Base-by-base conservation (phyloP, 371 early-diverging fungal species). In the Actinomucor elegans region DNA sequence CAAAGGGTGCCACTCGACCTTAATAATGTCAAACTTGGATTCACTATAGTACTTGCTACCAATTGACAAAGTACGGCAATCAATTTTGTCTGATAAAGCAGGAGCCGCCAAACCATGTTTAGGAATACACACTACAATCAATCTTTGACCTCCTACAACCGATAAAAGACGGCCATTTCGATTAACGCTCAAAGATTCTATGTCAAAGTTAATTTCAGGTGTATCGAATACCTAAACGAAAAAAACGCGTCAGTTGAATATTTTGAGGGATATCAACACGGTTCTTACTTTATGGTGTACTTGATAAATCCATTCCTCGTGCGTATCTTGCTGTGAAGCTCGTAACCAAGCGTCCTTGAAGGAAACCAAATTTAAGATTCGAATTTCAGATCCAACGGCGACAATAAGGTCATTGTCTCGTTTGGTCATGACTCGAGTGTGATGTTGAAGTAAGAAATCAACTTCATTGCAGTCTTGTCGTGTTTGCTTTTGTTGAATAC, bases 231-330 rank as follows among this genome's bases (percentile, higher is more conserved):
- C 36, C 77, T 77, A 61, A 18, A 11, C 27, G 7, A 28, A 5
- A 41, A 17, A 45, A 17, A 18, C 27, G 49, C 21, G 12, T 28
- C n/a, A 35, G 3, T 17, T 44, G n/a, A n/a, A n/a, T n/a, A n/a
- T n/a, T n/a, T n/a, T n/a, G n/a, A n/a, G n/a, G n/a, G n/a, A n/a
- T n/a, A n/a, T n/a, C n/a, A n/a, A n/a, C n/a, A n/a, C n/a, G n/a
- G n/a, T n/a, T n/a, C n/a, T 56, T 69, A 74, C 78, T 55, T 66
- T 74, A 58, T 66, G 73, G 14, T 69, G 73, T 11, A 73, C 47
- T 1, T 68, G 43, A 10, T 57, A 35, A 34, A 78, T 58, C 75
- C 72, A 74, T 15, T n/a, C 37, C 4, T 42, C 51, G 7, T 24
- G 23, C 26, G 48, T 17, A 18, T 17, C 34, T 4, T 38, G 24